Conservation (phyloP, 75 land plant species). For the Sequoia sempervirens region DNA sequence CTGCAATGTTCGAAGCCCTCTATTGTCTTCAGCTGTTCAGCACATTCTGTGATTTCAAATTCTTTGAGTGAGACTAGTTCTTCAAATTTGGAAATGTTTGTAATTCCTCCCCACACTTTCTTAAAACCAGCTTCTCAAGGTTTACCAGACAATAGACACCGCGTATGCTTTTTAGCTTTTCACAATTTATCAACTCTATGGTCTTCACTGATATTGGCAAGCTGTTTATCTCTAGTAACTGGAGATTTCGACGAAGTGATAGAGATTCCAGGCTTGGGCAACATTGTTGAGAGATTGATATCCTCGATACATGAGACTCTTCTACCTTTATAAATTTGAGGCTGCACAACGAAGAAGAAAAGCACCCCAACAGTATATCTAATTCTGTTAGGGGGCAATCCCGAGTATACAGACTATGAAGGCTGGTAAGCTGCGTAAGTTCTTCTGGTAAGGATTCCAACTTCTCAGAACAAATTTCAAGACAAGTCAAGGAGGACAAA, state of each 20-base stretch:
- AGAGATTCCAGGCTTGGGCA: not conserved
- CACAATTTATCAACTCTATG: not conserved
- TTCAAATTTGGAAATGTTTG: not conserved
- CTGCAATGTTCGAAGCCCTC: too few relatives aligned
- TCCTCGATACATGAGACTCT: not conserved
- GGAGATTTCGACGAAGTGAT: not conserved
- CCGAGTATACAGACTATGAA: too few relatives aligned
- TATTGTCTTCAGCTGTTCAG: too few relatives aligned
- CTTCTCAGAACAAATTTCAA: too few relatives aligned
- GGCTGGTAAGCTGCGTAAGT: too few relatives aligned
- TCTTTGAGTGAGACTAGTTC: too few relatives aligned
- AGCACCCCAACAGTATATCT: too few relatives aligned
- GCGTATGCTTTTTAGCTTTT: not conserved
- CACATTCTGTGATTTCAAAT: too few relatives aligned
- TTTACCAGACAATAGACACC: not conserved
- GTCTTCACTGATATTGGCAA: too few relatives aligned
- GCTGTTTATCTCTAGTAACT: not conserved
- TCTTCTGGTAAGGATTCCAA: not conserved
- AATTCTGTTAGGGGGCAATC: too few relatives aligned
- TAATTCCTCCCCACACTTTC: not conserved
- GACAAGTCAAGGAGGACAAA: too few relatives aligned
- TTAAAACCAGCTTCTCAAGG: not conserved
- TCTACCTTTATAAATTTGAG: not conserved
- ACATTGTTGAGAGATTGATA: not conserved
- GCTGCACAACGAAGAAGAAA: not conserved